Evolutionary conservation across 2,329 filamentous ascomycete genomes (phyloP).

Genomic region (Emydomyces testavorans): DNA sequence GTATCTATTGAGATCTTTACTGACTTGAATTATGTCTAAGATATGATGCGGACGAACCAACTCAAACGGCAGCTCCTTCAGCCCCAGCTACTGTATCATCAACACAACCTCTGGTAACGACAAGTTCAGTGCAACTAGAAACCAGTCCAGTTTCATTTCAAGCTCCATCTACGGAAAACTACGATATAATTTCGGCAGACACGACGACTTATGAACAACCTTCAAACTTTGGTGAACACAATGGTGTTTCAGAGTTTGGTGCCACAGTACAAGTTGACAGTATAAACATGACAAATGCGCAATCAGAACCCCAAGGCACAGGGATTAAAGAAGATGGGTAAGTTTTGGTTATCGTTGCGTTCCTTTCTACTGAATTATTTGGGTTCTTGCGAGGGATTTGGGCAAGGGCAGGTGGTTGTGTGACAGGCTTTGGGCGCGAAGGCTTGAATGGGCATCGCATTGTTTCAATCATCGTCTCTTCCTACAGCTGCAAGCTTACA

Average conservation of each 20-base stretch:
- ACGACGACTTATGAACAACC: neutral
- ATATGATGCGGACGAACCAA: conserved; percentile 55
- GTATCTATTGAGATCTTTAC: neutral
- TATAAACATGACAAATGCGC: conserved; percentile 19
- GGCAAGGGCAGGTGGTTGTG: conserved; percentile 3
- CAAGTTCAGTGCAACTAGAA: neutral
- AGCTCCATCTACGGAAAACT: neutral
- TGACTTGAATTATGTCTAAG: conserved; percentile 30
- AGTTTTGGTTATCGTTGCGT: conserved; percentile 37
- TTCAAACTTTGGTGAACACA: conserved; percentile 11
- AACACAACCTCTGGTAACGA: conserved; percentile 20
- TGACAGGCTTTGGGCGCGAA: neutral
- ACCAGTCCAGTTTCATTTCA: neutral
- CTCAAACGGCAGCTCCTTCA: conserved; percentile 22
- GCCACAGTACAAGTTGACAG: conserved; percentile 20
- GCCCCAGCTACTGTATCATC: conserved; percentile 31
- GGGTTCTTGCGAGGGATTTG: neutral
- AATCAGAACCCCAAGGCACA: conserved; percentile 30
- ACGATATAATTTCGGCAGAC: neutral
- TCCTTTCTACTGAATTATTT: conserved; percentile 17
- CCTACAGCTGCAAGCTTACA: neutral
- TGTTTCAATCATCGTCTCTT: neutral
- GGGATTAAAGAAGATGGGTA: conserved; percentile 83
- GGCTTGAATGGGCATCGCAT: neutral
- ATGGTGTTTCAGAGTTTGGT: conserved; percentile 23